Base-by-base conservation (phyloP, 2,329 filamentous ascomycete genomes). In the Pseudogymnoascus sp. region DNA sequence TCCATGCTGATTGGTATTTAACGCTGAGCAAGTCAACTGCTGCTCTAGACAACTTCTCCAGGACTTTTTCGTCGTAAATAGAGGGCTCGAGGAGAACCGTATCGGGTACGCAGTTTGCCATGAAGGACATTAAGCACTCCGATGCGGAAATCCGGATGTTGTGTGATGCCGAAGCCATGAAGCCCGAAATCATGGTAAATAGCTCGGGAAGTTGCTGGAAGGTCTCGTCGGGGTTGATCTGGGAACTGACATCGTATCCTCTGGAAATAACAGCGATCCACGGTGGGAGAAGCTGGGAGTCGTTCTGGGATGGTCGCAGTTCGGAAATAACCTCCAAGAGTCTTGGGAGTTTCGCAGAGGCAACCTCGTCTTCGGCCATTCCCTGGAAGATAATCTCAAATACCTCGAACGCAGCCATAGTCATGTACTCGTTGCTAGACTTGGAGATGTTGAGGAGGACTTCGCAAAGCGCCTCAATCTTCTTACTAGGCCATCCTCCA, bases 311-410 rank as follows among this genome's bases (percentile, higher is more conserved):
- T 7, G 94, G 94, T 67, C 93, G 90, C 66, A 99, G 78, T 72
- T 97, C 92, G 10, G 88, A 87, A 67, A 99, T 96, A 60, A 94
- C 92, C 66, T 96, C 92, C 69, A 97, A 82, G 10, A 99, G 81
- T 62, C 90, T 84, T 2, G 92, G 92, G 10, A 99, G 81, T 76
- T 97, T 99, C 0, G 90, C 84, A 2, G 92, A 95, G 0, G 92
- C 90, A 58, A 92, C 82, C 67, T 96, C 91, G 66, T 92, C 88
- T 13, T 86, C 84, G n/a, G 80, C 84, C 88, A 99, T 92, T 6
- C 92, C 89, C 68, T 89, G 88, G 67, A 99, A 97, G 47, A 97
- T 96, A 73, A 96, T 88, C 74, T 99, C 94, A 69, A 99, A 99
- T 3, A 97, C 93, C 66, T 97, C 93, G 69, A 99, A 97, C 0